Evolutionary conservation across 257 asterid species (phyloP).

Genomic region (Solanum appendiculatum): DNA sequence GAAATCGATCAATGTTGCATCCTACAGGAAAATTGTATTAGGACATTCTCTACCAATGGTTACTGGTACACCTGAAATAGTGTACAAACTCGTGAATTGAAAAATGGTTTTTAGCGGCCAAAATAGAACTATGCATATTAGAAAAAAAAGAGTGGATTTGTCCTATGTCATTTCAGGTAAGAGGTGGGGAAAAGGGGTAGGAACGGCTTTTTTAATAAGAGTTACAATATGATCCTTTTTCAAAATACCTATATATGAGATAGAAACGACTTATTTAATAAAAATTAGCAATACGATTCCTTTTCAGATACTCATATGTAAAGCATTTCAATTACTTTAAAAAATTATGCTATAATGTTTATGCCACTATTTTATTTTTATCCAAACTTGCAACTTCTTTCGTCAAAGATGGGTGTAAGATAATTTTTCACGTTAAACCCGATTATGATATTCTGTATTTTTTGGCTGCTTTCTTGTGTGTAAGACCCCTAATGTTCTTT

Average conservation of each 20-base stretch:
- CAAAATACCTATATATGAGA: too few relatives aligned
- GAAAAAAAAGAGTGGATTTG: too few relatives aligned
- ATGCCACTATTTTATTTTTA: background rate
- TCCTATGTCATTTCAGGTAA: background rate
- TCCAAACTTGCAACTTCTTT: background rate
- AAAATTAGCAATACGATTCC: too few relatives aligned
- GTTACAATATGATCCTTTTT: too few relatives aligned
- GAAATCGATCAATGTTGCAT: too few relatives aligned
- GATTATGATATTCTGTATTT: background rate
- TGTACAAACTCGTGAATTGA: too few relatives aligned
- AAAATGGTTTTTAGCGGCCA: background rate
- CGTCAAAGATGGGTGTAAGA: background rate
- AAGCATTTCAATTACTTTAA: background rate
- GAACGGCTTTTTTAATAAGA: background rate
- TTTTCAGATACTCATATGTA: too few relatives aligned
- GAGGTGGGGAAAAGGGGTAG: background rate
- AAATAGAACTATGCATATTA: background rate
- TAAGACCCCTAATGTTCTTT: background rate
- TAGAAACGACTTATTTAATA: too few relatives aligned
- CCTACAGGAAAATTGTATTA: too few relatives aligned
- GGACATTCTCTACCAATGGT: too few relatives aligned
- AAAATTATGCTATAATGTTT: background rate
- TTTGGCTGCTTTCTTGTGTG: background rate
- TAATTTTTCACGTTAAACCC: background rate
- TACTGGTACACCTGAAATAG: too few relatives aligned